phyloP scores from a whole-genome alignment of 352 stramenopile genomes.

The Globisporangium heterothallicum region DNA sequence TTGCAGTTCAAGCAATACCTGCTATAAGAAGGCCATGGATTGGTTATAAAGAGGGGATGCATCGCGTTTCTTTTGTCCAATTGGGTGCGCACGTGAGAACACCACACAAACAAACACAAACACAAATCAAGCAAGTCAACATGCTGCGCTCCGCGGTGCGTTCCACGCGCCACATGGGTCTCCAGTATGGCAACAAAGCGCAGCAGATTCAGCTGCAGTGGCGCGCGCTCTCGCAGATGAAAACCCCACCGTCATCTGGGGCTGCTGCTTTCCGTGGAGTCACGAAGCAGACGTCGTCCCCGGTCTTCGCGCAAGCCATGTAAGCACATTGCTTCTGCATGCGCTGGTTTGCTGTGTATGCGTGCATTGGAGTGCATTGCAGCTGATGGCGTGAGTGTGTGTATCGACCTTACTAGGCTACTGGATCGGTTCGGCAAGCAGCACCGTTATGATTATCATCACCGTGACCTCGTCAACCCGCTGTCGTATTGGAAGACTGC shows the following conservation, averaged over 20 bases:
- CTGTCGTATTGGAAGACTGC: constrained; percentile 29
- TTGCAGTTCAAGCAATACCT: no score
- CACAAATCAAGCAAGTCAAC: not conserved
- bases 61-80: not conserved
- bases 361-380: not conserved
- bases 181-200: no score
- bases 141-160: constrained; percentile 13
- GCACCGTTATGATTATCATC: constrained; percentile 19
- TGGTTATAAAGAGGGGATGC: not conserved
- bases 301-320: constrained; percentile 12
- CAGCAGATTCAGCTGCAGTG: constrained; percentile 5
- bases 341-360: not conserved
- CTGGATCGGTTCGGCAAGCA: constrained; percentile 26
- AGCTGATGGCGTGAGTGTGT: not conserved
- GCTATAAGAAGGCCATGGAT: not conserved
- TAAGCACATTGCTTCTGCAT: constrained; percentile 1
- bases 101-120: not conserved
- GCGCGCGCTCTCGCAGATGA: constrained; percentile 8
- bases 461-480: constrained; percentile 7
- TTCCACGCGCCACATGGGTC: constrained; percentile 4
- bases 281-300: not conserved
- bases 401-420: not conserved
- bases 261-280: no score
- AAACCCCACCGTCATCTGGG: not conserved
- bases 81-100: constrained; percentile 5